phyloP scores from a whole-genome alignment of 306 rosid species.

The Trichosanthes truncata region DNA sequence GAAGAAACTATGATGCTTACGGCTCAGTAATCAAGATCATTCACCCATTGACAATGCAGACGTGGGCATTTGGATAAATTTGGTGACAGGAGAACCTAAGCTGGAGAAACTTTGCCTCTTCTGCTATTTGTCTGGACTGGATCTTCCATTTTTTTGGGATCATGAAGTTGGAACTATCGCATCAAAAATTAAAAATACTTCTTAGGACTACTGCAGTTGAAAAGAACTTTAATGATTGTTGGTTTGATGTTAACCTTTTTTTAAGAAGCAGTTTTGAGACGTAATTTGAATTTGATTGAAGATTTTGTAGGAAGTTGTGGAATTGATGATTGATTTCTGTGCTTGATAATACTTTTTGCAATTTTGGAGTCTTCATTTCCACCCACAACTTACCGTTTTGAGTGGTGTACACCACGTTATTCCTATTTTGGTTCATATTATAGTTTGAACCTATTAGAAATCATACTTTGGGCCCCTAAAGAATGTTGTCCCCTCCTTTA shows the following conservation, averaged over 20 bases:
- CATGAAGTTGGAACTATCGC: background rate
- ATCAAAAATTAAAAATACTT: background rate
- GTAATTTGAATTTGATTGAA: background rate
- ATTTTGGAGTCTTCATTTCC: background rate
- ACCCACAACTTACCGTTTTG: background rate
- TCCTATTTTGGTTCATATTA: constrained; percentile 23
- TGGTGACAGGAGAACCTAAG: background rate
- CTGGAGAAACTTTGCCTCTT: background rate
- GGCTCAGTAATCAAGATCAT: background rate
- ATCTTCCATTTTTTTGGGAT: background rate
- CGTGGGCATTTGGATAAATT: background rate
- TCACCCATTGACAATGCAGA: background rate
- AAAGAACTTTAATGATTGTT: background rate
- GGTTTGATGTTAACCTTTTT: background rate
- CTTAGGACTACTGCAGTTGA: background rate
- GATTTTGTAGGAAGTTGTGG: background rate
- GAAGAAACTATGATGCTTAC: background rate
- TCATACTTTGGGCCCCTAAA: constrained; percentile 29
- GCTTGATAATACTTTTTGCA: background rate
- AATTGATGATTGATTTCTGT: background rate
- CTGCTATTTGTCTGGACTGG: background rate
- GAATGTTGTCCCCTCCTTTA: constrained; percentile 50
- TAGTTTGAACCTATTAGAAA: background rate
- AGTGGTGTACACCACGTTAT: constrained; percentile 24
- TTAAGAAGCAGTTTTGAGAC: background rate